Evolutionary conservation across 1,284 basidiomycete species (phyloP), one percentile per base, ranked within the genome.

Genomic region (Tylopilus sp.): DNA sequence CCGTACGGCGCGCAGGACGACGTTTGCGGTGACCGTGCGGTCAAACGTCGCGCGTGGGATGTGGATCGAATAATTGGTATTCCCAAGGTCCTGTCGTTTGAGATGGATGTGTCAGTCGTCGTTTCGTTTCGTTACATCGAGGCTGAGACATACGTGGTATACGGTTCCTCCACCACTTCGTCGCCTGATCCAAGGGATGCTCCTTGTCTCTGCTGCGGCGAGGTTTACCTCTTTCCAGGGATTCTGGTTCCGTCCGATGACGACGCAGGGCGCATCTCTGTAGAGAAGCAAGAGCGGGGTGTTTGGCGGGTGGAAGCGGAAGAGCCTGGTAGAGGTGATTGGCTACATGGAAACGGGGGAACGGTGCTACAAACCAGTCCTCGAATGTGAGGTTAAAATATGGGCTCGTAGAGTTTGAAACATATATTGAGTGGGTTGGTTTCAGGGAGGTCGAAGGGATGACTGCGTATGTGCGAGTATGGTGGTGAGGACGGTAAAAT

Each of bases 151-250:
- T 67, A 95, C 95, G 71, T 98, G 95, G 66, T 93, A 99, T 4
- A 99, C 97, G 0, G 97, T 91, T 7, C 97, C 97, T n/a, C 97
- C 97, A 11, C 97, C 97, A 56, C 92, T 95, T 49, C 90, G 77
- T 52, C 97, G 76, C 38, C 96, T 77, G 31, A 99, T 81, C 59
- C 94, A 87, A 0, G 91, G 89, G 10, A 96, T 77, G 2, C 71
- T 73, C n/a, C 73, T 67, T 8, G 68, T 58, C 10, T 67, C 60
- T 26, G 89, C 74, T 8, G 77, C 72, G 2, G 65, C 59, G 40
- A 89, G 73, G 60, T 97, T 95, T 52, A 95, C 85, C 69, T 99
- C 97, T 65, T 92, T 95, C 96, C 96, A 99, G 18, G 94, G 93
- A 60, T 98, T 98, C 75, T 99, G 96, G 67, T 98, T 97, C 44